A percentile compares a stretch with the other conserved stretches of the same genome.
Conservation (phyloP, 257 asterid species). For the Linaria vulgaris region DNA sequence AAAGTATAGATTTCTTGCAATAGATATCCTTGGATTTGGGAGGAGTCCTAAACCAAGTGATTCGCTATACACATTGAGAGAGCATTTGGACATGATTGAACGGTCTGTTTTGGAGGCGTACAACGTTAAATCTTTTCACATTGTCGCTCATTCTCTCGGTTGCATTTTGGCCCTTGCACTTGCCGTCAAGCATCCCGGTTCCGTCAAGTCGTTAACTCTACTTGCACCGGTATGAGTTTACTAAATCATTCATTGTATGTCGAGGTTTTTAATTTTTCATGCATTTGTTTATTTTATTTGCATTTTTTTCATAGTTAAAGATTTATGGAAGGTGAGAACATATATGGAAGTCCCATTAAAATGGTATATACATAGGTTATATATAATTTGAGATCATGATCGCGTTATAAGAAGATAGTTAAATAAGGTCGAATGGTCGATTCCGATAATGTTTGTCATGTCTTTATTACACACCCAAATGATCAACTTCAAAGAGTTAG, state of each 20-base stretch:
- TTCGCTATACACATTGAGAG: constrained; percentile 74
- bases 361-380: too few relatives aligned
- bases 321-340: too few relatives aligned
- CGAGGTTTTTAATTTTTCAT: background rate
- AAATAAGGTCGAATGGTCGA: too few relatives aligned
- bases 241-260: background rate
- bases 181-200: constrained; percentile 60
- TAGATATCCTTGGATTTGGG: constrained; percentile 91
- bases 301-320: too few relatives aligned
- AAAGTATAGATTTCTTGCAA: constrained; percentile 75
- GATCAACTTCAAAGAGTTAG: too few relatives aligned
- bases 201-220: constrained; percentile 74
- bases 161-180: constrained; percentile 92
- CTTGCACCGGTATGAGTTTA: constrained; percentile 70
- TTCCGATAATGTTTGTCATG: too few relatives aligned
- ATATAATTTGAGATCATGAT: too few relatives aligned
- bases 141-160: constrained; percentile 93
- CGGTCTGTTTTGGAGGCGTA: constrained; percentile 66
- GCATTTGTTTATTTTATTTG: too few relatives aligned
- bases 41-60: constrained; percentile 89
- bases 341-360: too few relatives aligned
- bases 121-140: constrained; percentile 79
- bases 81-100: constrained; percentile 92
- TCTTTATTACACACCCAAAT: too few relatives aligned
- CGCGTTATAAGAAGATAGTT: too few relatives aligned